These are phyloP conservation scores for Capillidium rhysosporum DNA, from an alignment of 371 early-diverging fungal species.

Conservation along the genomic window DNA sequence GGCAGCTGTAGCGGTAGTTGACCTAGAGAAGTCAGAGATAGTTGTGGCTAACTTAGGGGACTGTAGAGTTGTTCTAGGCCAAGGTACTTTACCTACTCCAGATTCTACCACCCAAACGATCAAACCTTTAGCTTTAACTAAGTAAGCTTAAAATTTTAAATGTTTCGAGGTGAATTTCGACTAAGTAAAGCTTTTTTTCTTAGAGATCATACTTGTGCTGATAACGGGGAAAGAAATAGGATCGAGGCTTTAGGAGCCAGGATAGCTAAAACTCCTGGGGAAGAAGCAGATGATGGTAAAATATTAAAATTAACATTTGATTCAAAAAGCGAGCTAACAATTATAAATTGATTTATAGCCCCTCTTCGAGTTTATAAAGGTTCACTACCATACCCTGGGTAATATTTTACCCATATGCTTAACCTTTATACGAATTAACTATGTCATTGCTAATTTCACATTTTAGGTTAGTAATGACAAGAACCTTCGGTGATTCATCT, in stretches of 20 bases:
- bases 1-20: neutral
- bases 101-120: too few species aligned
- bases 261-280: neutral
- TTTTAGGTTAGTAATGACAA: slow-evolving; percentile 6
- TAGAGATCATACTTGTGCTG: slow-evolving; percentile 6
- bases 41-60: neutral
- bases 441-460: too few species aligned
- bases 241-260: neutral
- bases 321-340: neutral
- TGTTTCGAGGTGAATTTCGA: neutral
- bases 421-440: neutral
- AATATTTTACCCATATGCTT: neutral
- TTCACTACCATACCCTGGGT: slow-evolving; percentile 7
- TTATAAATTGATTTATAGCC: neutral
- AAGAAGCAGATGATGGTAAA: slow-evolving; percentile 1
- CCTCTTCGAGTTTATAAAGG: slow-evolving; percentile 6
- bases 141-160: too few species aligned
- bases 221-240: neutral
- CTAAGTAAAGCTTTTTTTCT: neutral
- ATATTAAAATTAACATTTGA: too few species aligned
- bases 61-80: neutral
- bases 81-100: neutral
- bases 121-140: neutral
- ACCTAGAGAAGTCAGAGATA: neutral
- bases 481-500: slow-evolving; percentile 3